Conservation (phyloP, 2,329 filamentous ascomycete species). For the Colletotrichum scovillei region DNA sequence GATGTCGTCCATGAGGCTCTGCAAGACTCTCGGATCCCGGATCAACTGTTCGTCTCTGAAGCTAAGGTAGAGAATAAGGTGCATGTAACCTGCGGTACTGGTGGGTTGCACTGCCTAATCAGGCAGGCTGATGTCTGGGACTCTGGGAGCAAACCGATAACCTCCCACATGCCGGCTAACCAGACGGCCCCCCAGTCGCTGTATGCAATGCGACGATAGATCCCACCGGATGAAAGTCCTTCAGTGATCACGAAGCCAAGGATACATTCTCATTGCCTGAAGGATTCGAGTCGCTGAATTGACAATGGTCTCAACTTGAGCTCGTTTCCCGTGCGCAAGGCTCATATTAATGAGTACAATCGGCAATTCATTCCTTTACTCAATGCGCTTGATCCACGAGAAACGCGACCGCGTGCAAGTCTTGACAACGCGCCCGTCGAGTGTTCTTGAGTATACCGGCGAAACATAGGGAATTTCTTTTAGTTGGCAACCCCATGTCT, state of each 20-base stretch:
- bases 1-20: slow-evolving; percentile 7
- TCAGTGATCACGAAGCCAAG: no score
- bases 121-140: background rate
- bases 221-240: no score
- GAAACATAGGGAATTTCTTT: no score
- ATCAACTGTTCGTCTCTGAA: background rate
- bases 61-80: background rate
- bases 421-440: no score
- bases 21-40: background rate
- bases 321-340: no score
- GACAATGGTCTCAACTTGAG: no score
- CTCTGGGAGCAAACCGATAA: background rate
- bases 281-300: no score
- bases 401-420: no score
- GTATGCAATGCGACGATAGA: background rate
- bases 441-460: background rate
- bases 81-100: background rate
- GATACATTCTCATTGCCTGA: no score
- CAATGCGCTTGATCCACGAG: no score
- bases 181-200: background rate
- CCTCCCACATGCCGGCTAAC: background rate
- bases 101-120: slow-evolving; percentile 11
- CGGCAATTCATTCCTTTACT: no score
- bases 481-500: background rate
- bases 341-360: no score